phyloP scores from a whole-genome alignment of 2,329 filamentous ascomycete species.

The Colletotrichum trifolii region DNA sequence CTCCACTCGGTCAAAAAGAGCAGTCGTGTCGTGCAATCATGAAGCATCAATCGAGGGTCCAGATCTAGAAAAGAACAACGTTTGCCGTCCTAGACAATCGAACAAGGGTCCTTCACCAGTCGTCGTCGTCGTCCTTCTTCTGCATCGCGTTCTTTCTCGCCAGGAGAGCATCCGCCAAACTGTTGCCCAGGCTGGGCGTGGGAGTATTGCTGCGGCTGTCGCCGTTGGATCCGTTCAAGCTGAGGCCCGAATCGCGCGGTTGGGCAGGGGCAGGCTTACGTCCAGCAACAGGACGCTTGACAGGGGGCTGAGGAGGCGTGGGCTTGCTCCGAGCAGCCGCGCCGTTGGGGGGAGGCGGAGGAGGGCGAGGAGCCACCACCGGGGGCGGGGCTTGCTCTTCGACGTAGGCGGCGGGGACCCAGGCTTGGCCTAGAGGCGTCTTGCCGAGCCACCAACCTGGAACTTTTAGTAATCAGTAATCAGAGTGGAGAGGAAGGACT shows the following conservation, averaged over 20 bases:
- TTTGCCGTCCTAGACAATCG: constrained; percentile 25
- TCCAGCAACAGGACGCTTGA: constrained; percentile 79
- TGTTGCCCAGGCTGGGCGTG: constrained; percentile 77
- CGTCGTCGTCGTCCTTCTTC: constrained; percentile 74
- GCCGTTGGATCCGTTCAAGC: constrained; percentile 66
- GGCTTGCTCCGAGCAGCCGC: constrained; percentile 70
- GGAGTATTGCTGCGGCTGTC: constrained; percentile 78
- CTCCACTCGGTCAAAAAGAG: constrained; percentile 30
- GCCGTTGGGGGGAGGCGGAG: constrained; percentile 71
- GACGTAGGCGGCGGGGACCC: constrained; percentile 94
- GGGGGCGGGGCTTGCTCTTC: constrained; percentile 79
- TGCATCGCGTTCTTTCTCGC: constrained; percentile 83
- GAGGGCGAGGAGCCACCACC: constrained; percentile 69
- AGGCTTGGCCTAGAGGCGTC: constrained; percentile 79
- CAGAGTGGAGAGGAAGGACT: constrained; percentile 43
- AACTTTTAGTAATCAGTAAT: constrained; percentile 46
- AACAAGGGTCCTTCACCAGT: constrained; percentile 63
- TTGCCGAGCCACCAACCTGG: constrained; percentile 96
- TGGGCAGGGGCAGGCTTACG: constrained; percentile 78
- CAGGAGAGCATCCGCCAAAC: constrained; percentile 81
- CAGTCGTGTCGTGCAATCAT: constrained; percentile 37
- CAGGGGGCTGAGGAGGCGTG: constrained; percentile 80
- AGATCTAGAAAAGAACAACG: constrained; percentile 21
- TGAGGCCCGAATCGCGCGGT: constrained; percentile 76
- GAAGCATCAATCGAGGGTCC: constrained; percentile 33